Base-by-base conservation (phyloP, 2,329 filamentous ascomycete species). In the Penicillium sp. region DNA sequence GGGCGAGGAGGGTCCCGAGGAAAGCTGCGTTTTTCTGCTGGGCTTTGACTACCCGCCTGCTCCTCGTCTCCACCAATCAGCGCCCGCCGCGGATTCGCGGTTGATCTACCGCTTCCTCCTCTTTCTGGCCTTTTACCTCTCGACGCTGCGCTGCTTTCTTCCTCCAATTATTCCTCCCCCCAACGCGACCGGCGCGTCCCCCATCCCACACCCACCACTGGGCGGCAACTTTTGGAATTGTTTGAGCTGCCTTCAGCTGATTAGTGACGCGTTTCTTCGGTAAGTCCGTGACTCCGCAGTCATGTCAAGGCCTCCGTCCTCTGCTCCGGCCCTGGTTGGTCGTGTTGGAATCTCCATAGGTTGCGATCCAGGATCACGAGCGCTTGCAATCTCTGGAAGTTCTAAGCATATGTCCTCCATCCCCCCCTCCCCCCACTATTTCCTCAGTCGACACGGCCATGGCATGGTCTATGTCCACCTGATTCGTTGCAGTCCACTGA, bases 51-150 rank as follows among this genome's bases (percentile, higher is more conserved):
- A 56, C 51, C 56, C 50, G 54, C 53, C 41, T 58, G 54, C 62
- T 63, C 63, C 63, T 65, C 60, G 51, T 60, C 56, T 62, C 52
- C 48, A 26, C 63, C 63, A 67, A 67, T 67, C 57, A 67, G 14
- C 33, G 23, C 20, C 39, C 45, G 35, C 40, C 31, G 37, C 50
- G 43, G 48, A 47, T 47, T 56, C 56, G 59, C 56, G 54, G 53
- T 57, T 48, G 52, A 62, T 64, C 58, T 65, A 60, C 62, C 59
- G 59, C 63, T 61, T 62, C 58, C 61, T 59, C 63, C 54, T 53
- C 45, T 47, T 49, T 44, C 48, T 47, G 50, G 39, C 36, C 50
- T 46, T 48, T 45, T 14, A 35, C 38, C 26, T 41, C 27, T 34
- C 21, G 40, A 34, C 41, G 47, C 43, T 49, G 36, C 52, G 38